Percentiles rank a stretch among this genome's conserved stretches.
These are phyloP conservation scores for Lactarius vividus DNA, from an alignment of 768 basidiomycete species.

Conservation along the genomic window DNA sequence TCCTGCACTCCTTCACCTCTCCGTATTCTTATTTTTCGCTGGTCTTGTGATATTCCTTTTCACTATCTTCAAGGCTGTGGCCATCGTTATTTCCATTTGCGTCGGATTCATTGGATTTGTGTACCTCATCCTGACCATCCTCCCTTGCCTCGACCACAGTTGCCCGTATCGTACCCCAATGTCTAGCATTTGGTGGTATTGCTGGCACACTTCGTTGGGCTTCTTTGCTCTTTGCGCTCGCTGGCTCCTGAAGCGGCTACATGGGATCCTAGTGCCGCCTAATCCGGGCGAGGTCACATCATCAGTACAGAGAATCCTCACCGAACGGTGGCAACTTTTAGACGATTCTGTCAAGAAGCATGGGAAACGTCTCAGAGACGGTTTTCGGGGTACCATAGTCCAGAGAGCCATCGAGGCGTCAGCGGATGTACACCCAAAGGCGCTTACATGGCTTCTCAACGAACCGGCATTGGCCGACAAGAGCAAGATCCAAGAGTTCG, in stretches of 20 bases:
- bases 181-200: conserved; percentile 11
- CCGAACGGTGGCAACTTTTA: not conserved
- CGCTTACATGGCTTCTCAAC: not conserved
- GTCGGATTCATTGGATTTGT: conserved; percentile 3
- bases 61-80: conserved; percentile 7
- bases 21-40: conserved; percentile 23
- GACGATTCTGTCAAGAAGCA: not conserved
- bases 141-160: conserved; percentile 3
- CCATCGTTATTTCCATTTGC: not conserved
- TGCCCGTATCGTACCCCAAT: conserved; percentile 25
- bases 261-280: not conserved
- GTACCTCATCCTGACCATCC: conserved; percentile 12
- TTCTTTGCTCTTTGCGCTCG: not conserved
- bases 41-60: conserved; percentile 21
- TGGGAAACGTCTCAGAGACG: not conserved
- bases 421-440: not conserved
- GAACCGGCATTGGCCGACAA: not conserved
- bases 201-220: not conserved
- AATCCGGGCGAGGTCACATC: not conserved
- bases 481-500: conserved; percentile 3
- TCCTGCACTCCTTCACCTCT: conserved; percentile 21
- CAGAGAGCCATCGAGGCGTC: not conserved
- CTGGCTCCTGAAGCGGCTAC: not conserved
- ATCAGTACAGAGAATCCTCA: not conserved
- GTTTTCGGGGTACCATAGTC: conserved; percentile 8